Conservation (phyloP, 2,329 filamentous ascomycete genomes). For the Trichoderma sp. region DNA sequence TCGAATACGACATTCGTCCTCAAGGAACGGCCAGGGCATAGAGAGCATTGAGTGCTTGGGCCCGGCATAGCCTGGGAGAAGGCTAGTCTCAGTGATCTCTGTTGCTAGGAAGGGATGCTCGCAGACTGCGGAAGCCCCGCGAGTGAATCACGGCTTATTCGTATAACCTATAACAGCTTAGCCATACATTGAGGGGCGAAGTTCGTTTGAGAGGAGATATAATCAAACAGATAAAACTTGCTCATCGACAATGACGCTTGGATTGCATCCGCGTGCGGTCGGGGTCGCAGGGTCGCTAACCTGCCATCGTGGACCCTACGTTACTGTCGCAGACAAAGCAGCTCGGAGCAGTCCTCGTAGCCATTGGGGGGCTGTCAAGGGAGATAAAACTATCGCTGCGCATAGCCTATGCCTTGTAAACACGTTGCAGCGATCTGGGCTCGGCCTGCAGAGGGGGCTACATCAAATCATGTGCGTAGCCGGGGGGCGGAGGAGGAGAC, state of each 20-base stretch:
- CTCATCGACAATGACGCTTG: neutral
- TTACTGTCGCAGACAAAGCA: neutral
- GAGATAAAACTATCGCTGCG: neutral
- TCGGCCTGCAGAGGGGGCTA: neutral
- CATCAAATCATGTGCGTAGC: slow-evolving; percentile 22
- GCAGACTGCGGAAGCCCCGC: neutral
- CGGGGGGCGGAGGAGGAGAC: neutral
- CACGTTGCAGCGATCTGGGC: neutral
- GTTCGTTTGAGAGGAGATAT: neutral
- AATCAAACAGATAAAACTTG: too few relatives aligned
- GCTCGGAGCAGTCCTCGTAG: neutral
- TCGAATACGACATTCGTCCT: neutral
- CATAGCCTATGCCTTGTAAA: neutral
- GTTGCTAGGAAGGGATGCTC: neutral
- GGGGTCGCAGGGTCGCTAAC: too few relatives aligned
- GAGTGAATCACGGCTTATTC: neutral
- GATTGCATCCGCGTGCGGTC: too few relatives aligned
- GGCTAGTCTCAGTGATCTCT: neutral
- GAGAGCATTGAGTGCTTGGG: neutral
- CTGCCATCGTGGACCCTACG: neutral
- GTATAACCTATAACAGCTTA: neutral
- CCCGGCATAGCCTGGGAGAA: neutral
- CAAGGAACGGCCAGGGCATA: neutral
- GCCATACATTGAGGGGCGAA: neutral
- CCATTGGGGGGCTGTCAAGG: neutral